These are phyloP conservation scores for Podaxis sp. DNA, from an alignment of 768 basidiomycete species.

Conservation along the genomic window DNA sequence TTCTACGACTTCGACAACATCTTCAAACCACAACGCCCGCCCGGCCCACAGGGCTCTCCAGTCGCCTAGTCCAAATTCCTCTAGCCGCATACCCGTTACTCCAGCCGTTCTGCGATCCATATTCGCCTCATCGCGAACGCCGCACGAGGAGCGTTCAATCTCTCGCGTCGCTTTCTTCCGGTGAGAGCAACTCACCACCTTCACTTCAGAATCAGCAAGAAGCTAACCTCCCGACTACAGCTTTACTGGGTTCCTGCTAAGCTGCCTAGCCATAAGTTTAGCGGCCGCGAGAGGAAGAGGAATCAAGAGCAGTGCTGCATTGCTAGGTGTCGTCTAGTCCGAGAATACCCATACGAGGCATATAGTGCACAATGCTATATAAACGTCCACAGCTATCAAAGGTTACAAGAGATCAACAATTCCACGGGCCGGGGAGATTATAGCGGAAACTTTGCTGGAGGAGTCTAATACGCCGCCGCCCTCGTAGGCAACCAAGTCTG, in stretches of 20 bases:
- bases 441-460: conserved; percentile 53
- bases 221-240: conserved; percentile 34
- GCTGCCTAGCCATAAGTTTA: conserved; percentile 78
- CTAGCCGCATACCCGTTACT: conserved; percentile 77
- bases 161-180: conserved; percentile 87
- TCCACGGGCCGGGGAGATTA: conserved; percentile 51
- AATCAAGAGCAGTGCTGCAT: conserved; percentile 61
- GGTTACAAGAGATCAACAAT: conserved; percentile 51
- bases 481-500: conserved; percentile 61
- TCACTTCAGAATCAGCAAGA: neutral
- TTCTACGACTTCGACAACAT: conserved; percentile 43
- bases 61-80: conserved; percentile 33
- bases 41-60: conserved; percentile 34
- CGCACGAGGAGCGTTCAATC: conserved; percentile 79
- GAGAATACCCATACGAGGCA: conserved; percentile 12
- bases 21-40: conserved; percentile 44
- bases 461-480: conserved; percentile 60
- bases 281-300: conserved; percentile 71
- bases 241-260: conserved; percentile 80
- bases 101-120: conserved; percentile 81
- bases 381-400: conserved; percentile 4
- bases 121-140: conserved; percentile 82
- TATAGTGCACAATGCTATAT: conserved; percentile 20
- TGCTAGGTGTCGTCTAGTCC: conserved; percentile 62
- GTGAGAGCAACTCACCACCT: conserved; percentile 34